Evolutionary conservation across 176 grass and related monocot genomes (phyloP), one percentile per base, ranked within the genome.

Genomic region (Oryza rufipogon): DNA sequence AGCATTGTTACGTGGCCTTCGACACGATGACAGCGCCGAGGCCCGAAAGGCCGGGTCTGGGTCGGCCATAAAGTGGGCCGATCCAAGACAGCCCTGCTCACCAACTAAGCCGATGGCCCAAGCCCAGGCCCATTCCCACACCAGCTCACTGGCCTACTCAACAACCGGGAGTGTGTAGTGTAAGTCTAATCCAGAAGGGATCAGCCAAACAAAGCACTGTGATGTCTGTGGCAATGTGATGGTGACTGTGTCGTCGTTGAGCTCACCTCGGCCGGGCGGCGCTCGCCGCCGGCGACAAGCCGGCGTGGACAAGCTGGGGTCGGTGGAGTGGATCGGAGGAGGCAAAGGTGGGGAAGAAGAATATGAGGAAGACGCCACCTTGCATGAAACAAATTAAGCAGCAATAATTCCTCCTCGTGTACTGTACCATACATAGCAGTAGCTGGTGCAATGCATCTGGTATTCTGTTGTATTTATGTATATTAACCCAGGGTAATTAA

Each of bases 1-100:
- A 26, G 95, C 95, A 0, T 84, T 97, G 42, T 90, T 97, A 1
- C 95, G 95, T 17, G 95, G 88, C 25, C 93, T 97, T 73, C 92
- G 83, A 4, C 86, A 77, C 52, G 92, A 97, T 69, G 94, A 97
- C 58, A 49, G 76, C 66, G 80, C 68, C 14, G 87, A 85, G 15
- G 66, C 75, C 15, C 63, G 89, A 0, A 94, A 94, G 48, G 52
- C 54, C 13, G 74, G 83, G 3, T 80, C 66, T 5, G 79, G 61
- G 11, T 61, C 80, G 11, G n/a, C 79, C 13, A 19, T 52, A 0
- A 91, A 89, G 81, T 86, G 86, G 92, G 58, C 74, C 2, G 75
- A 83, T 12, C 79, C 78, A 17, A 82, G 68, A 6, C 36, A 20
- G 20, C 45, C 80, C 3, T 2, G 6, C 9, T 64, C 70, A 13